Percentiles rank a stretch among this genome's conserved stretches.
phyloP scores from a whole-genome alignment of 2,329 filamentous ascomycete genomes.

The Calonectria pseudoturangicola region DNA sequence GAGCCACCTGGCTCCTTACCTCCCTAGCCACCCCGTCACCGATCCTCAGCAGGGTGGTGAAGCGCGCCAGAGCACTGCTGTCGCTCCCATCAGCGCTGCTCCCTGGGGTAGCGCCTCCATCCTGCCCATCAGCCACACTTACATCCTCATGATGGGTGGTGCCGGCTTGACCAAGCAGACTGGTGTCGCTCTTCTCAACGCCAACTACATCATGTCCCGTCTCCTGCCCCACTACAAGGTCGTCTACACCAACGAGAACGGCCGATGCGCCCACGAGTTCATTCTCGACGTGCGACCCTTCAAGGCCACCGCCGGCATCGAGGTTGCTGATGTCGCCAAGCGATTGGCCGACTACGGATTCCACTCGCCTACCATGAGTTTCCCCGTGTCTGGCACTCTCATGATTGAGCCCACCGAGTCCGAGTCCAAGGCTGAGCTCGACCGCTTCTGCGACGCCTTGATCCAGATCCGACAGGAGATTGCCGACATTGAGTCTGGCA shows the following conservation, averaged over 20 bases:
- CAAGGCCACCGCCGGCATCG: constrained; percentile 87
- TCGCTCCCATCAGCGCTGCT: constrained; percentile 66
- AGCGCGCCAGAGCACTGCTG: constrained; percentile 72
- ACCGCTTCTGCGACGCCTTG: constrained; percentile 93
- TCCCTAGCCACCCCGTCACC: constrained; percentile 63
- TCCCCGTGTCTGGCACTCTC: constrained; percentile 94
- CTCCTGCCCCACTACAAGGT: constrained; percentile 91
- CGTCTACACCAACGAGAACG: constrained; percentile 92
- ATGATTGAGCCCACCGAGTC: constrained; percentile 99
- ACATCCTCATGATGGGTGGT: constrained; percentile 90
- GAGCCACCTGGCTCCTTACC: constrained; percentile 83
- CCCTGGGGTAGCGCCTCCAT: constrained; percentile 94
- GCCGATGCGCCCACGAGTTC: constrained; percentile 97
- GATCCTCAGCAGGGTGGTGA: constrained; percentile 55
- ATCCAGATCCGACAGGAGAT: constrained; percentile 92
- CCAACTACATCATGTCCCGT: constrained; percentile 95
- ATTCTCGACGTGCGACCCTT: constrained; percentile 93
- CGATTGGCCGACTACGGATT: constrained; percentile 97
- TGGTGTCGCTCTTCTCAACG: constrained; percentile 92
- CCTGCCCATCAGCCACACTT: constrained; percentile 94
- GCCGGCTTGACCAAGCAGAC: constrained; percentile 91
- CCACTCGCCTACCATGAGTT: constrained; percentile 97
- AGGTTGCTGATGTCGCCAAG: constrained; percentile 97
- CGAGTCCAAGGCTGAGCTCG: constrained; percentile 92
- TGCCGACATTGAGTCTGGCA: constrained; percentile 86